A percentile compares a stretch with the other conserved stretches of the same genome.
These are phyloP conservation scores for Saccharomyces hybrid DNA, from an alignment of 1,139 yeast genomes.

Conservation along the genomic window DNA sequence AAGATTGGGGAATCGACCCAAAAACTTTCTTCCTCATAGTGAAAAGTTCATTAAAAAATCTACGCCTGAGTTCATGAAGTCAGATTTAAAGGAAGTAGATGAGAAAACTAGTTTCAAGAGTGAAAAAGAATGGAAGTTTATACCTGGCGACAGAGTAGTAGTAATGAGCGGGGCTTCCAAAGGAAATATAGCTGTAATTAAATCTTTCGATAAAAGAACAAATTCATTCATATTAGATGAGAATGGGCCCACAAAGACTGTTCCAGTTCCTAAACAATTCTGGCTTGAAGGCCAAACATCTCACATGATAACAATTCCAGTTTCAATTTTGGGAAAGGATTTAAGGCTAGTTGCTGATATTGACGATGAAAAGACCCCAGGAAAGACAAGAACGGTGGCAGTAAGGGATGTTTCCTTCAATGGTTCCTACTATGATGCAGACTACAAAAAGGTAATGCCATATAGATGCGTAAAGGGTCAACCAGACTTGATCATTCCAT, in stretches of 20 bases:
- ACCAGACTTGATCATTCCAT: constrained; percentile 65
- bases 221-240: constrained; percentile 50
- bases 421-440: constrained; percentile 65
- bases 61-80: constrained; percentile 32
- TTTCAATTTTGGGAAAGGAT: constrained; percentile 53
- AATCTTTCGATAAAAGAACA: constrained; percentile 39
- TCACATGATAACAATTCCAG: constrained; percentile 54
- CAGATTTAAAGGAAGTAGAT: constrained; percentile 31
- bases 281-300: constrained; percentile 71
- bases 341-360: constrained; percentile 75
- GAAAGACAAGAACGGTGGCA: constrained; percentile 54
- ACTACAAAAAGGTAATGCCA: constrained; percentile 68
- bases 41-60: constrained; percentile 25
- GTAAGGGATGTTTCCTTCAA: constrained; percentile 64
- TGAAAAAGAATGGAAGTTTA: constrained; percentile 42
- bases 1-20: constrained; percentile 19
- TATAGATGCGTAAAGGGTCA: constrained; percentile 65
- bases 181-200: constrained; percentile 62
- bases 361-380: constrained; percentile 41
- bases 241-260: constrained; percentile 45
- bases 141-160: constrained; percentile 58
- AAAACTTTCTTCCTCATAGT: constrained; percentile 14
- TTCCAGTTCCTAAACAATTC: constrained; percentile 56
- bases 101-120: constrained; percentile 34
- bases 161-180: constrained; percentile 60